phyloP scores from a whole-genome alignment of 306 rosid species.

The Vigna radiata region DNA sequence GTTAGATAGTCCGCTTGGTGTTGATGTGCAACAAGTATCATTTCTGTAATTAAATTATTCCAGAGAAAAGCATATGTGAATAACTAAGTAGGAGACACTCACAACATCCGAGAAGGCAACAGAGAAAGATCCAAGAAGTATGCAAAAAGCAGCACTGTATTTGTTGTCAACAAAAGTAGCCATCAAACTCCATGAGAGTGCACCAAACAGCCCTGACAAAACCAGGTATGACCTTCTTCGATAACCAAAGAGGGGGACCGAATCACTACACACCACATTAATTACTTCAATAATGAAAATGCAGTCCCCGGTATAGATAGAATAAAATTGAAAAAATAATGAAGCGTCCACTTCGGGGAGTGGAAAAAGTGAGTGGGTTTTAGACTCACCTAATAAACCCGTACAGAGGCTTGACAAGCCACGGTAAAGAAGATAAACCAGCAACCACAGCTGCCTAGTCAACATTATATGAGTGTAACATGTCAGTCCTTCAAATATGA shows the following conservation, averaged over 20 bases:
- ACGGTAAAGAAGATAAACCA: constrained; percentile 84
- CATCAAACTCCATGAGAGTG: constrained; percentile 95
- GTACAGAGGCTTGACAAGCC: constrained; percentile 93
- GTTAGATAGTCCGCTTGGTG: constrained; percentile 7
- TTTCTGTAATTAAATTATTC: background rate
- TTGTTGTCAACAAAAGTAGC: constrained; percentile 83
- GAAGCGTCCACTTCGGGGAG: constrained; percentile 9
- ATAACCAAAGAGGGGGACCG: constrained; percentile 96
- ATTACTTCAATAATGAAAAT: constrained; percentile 19
- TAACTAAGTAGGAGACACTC: constrained; percentile 53
- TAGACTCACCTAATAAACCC: constrained; percentile 86
- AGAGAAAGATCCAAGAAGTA: constrained; percentile 93
- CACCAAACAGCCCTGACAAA: constrained; percentile 96
- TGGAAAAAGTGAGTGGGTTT: constrained; percentile 28
- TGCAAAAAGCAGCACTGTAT: constrained; percentile 84
- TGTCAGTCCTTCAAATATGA: constrained; percentile 48
- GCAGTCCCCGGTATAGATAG: background rate
- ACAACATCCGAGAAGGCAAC: constrained; percentile 99
- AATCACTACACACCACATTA: constrained; percentile 72
- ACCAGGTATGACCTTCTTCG: constrained; percentile 95
- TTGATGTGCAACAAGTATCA: constrained; percentile 25
- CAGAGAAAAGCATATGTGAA: constrained; percentile 11
- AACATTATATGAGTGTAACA: constrained; percentile 38
- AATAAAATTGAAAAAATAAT: constrained; percentile 8
- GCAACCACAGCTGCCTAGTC: constrained; percentile 96